A percentile compares a stretch with the other conserved stretches of the same genome.
These are phyloP conservation scores for Lichtheimia ornata DNA, from an alignment of 371 early-diverging fungal genomes.

Conservation along the genomic window DNA sequence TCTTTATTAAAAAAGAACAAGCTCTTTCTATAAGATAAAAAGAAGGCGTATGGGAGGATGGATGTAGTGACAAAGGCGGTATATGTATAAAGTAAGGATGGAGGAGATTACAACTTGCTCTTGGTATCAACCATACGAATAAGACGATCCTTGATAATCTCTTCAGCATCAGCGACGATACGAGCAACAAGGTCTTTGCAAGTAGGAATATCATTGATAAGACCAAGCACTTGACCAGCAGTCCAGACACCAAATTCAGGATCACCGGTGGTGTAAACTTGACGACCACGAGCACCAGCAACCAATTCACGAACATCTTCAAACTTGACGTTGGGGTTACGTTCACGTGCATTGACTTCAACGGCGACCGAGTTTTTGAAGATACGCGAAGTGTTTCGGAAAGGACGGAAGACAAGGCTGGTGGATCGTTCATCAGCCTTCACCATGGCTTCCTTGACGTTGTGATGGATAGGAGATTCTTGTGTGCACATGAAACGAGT, in stretches of 20 bases:
- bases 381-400: slow-evolving; percentile 80
- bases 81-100: too few relatives aligned
- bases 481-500: slow-evolving; percentile 85
- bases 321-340: slow-evolving; percentile 61
- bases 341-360: slow-evolving; percentile 73
- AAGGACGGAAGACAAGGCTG: slow-evolving; percentile 71
- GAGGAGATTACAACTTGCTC: slow-evolving; percentile 8
- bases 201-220: slow-evolving; percentile 79
- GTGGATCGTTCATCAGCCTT: slow-evolving; percentile 70
- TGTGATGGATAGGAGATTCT: slow-evolving; percentile 74
- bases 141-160: slow-evolving; percentile 41
- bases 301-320: slow-evolving; percentile 72
- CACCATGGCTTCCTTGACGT: slow-evolving; percentile 77
- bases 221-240: slow-evolving; percentile 72
- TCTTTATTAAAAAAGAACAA: not conserved
- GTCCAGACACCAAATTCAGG: slow-evolving; percentile 77
- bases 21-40: too few relatives aligned
- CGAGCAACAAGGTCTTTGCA: slow-evolving; percentile 64
- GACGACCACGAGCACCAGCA: slow-evolving; percentile 68
- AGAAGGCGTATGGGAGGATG: too few relatives aligned
- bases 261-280: slow-evolving; percentile 72
- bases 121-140: slow-evolving; percentile 14
- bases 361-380: slow-evolving; percentile 73
- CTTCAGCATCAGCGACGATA: slow-evolving; percentile 64
- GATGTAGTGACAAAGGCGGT: too few relatives aligned